Evolutionary conservation across 345 rosid species (phyloP), one percentile per base, ranked within the genome.

Genomic region (Cardamine resedifolia): DNA sequence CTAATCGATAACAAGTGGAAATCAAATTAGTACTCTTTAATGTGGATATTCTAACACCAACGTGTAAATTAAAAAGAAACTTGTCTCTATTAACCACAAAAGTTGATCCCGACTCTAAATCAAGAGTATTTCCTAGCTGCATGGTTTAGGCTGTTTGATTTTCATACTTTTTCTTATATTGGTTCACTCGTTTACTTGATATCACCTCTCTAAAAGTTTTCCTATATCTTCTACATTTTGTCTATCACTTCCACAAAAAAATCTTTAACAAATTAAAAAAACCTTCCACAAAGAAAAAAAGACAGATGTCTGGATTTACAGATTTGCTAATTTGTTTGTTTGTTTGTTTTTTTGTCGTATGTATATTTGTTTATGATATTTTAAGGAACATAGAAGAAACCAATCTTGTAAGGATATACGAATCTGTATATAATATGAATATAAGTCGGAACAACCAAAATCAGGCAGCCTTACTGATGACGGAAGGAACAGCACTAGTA

Each of bases 401-500:
- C 74, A 68, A 53, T 68, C 49, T 24, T 15, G 7, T 31, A 73
- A 73, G 31, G 58, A 45, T 44, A 19, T n/a, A 61, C 74, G 58
- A 28, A 75, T 44, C 45, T 53, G 11, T 8, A 16, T 11, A 8
- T 11, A 59, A 75, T 43, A 68, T 44, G 14, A 52, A 30, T 53
- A 39, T 6, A 52, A 64, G 23, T 44, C 26, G 58, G 64, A 34
- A 52, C 59, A 61, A 16, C 51, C 51, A 74, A 75, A 75, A 68
- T 64, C 8, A 75, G 70, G 65, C 44, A 64, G 59, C 36, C 26
- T 61, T 60, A 62, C 19, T 52, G 66, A 58, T 56, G 71, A 70
- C 67, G 55, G 39, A 52, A 70, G 21, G 30, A 63, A 64, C 56
- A 48, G 67, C 80, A 76, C 68, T 64, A 57, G 80, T 70, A 38